Conservation (phyloP, 371 early-diverging fungal species). For the Lichtheimia corymbifera region DNA sequence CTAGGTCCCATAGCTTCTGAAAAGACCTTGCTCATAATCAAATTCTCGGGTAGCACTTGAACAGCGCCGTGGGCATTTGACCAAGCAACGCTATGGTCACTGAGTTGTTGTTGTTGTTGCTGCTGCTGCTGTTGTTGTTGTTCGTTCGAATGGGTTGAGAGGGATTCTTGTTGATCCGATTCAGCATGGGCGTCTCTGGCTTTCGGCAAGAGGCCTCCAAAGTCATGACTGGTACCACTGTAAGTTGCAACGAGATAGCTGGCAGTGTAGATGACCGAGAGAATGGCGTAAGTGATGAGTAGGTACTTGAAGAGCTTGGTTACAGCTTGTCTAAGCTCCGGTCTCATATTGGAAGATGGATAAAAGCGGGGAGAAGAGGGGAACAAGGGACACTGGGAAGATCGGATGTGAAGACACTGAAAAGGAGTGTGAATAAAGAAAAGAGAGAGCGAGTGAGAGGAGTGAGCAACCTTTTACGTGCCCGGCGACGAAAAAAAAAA, state of each 20-base stretch:
- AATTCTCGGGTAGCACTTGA: slow-evolving; percentile 42
- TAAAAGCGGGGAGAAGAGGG: neutral
- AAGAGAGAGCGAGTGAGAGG: neutral
- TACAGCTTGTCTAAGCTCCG: slow-evolving; percentile 10
- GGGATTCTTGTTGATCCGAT: neutral
- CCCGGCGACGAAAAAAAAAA: too few relatives aligned
- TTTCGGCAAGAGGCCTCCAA: slow-evolving; percentile 11
- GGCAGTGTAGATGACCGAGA: slow-evolving; percentile 21
- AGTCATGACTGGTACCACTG: slow-evolving; percentile 6
- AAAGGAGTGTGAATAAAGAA: slow-evolving; percentile 2
- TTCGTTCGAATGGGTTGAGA: neutral
- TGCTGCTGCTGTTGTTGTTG: slow-evolving; percentile 2
- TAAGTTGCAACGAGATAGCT: slow-evolving; percentile 11
- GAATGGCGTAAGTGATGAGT: slow-evolving; percentile 14
- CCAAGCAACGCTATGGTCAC: slow-evolving; percentile 15
- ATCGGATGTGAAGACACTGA: neutral
- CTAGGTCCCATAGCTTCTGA: slow-evolving; percentile 67
- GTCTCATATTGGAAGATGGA: slow-evolving; percentile 7
- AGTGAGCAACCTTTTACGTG: too few relatives aligned
- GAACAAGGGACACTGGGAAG: neutral
- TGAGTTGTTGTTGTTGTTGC: neutral
- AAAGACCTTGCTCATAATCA: slow-evolving; percentile 61
- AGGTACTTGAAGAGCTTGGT: slow-evolving; percentile 11
- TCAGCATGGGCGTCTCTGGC: slow-evolving; percentile 6
- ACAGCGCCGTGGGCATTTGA: slow-evolving; percentile 13